phyloP scores from a whole-genome alignment of 83 land plant genomes.

The Thuja plicata region DNA sequence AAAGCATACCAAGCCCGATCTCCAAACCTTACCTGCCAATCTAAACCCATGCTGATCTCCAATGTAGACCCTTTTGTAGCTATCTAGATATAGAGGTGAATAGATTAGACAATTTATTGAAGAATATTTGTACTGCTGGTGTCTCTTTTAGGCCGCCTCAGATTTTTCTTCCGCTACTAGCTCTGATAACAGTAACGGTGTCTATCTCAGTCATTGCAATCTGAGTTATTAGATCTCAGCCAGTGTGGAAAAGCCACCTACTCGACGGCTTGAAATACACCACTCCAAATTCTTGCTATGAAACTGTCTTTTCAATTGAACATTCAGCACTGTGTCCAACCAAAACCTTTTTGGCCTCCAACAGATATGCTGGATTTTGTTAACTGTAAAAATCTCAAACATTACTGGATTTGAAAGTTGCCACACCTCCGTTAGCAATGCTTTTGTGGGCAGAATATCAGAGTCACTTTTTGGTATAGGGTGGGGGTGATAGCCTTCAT shows the following conservation, averaged over 20 bases:
- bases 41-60: background rate
- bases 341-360: background rate
- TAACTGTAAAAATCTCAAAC: background rate
- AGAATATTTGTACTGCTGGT: background rate
- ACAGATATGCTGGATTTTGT: background rate
- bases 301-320: background rate
- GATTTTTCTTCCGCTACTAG: background rate
- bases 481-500: background rate
- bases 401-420: background rate
- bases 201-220: background rate
- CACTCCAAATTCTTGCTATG: background rate
- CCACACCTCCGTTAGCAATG: background rate
- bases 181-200: background rate
- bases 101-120: background rate
- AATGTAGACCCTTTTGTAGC: background rate
- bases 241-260: background rate
- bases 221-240: background rate
- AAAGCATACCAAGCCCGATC: slow-evolving; percentile 5
- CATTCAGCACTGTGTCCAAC: background rate
- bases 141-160: background rate
- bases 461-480: background rate
- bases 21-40: background rate
- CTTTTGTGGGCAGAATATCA: background rate
- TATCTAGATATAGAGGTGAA: background rate
- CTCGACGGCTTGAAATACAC: background rate